phyloP scores from a whole-genome alignment of 768 basidiomycete species.

The Pisolithus marmoratus region DNA sequence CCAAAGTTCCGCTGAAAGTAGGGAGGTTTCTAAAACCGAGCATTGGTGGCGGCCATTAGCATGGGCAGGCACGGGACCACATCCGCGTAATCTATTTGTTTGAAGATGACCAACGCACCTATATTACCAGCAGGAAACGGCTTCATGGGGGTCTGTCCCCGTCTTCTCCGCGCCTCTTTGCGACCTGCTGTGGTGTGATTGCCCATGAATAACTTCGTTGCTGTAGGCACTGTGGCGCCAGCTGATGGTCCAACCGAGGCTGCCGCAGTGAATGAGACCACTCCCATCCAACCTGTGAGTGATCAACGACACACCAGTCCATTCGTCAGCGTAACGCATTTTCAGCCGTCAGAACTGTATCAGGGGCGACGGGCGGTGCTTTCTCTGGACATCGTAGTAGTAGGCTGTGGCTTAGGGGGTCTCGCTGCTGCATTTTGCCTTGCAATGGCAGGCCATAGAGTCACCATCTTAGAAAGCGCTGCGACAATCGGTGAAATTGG shows the following conservation, averaged over 20 bases:
- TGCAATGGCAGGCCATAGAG: slow-evolving; percentile 41
- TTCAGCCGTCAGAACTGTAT: slow-evolving; percentile 12
- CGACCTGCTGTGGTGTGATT: too few species aligned
- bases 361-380: slow-evolving; percentile 18
- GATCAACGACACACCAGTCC: neutral
- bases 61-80: too few species aligned
- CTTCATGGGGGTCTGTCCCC: too few species aligned
- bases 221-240: too few species aligned
- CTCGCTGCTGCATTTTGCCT: slow-evolving; percentile 41
- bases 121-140: too few species aligned
- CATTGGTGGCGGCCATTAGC: too few species aligned
- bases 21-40: too few species aligned
- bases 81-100: too few species aligned
- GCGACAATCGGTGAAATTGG: slow-evolving; percentile 38
- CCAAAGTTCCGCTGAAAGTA: too few species aligned
- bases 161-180: too few species aligned
- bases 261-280: neutral
- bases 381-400: slow-evolving; percentile 35
- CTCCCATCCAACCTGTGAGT: neutral
- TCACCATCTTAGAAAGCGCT: slow-evolving; percentile 44
- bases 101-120: too few species aligned
- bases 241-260: neutral
- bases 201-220: too few species aligned
- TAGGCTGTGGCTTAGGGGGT: slow-evolving; percentile 49
- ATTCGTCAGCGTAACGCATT: neutral